A percentile compares a stretch with the other conserved stretches of the same genome.
phyloP scores from a whole-genome alignment of 257 asterid species.

The Plantago ovata region DNA sequence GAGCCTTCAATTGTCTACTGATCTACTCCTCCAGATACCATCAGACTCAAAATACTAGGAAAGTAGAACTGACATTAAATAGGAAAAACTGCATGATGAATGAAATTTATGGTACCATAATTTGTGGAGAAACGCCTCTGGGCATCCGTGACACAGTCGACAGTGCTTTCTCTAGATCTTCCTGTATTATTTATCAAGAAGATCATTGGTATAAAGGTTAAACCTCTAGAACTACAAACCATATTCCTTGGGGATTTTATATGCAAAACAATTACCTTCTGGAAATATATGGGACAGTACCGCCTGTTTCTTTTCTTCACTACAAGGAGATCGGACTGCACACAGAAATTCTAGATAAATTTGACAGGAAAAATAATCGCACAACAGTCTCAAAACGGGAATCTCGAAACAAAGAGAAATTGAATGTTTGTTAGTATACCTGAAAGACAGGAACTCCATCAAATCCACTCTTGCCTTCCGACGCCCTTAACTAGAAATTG shows the following conservation, averaged over 20 bases:
- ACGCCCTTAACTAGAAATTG: slow-evolving; percentile 55
- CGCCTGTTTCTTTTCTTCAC: slow-evolving; percentile 70
- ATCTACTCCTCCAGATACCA: slow-evolving; percentile 3
- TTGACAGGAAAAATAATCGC: slow-evolving; percentile 13
- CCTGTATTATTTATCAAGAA: slow-evolving; percentile 40
- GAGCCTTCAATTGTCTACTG: neutral
- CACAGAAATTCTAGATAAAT: slow-evolving; percentile 9
- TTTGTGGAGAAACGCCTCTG: slow-evolving; percentile 60
- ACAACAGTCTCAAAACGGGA: slow-evolving; percentile 1
- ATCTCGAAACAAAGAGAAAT: slow-evolving; percentile 12
- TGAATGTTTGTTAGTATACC: slow-evolving; percentile 34
- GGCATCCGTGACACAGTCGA: slow-evolving; percentile 49
- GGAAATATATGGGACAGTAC: slow-evolving; percentile 81
- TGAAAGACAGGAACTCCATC: slow-evolving; percentile 99
- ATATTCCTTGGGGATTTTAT: neutral
- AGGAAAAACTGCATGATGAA: slow-evolving; percentile 3
- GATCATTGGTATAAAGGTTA: slow-evolving; percentile 15
- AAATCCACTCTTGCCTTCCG: slow-evolving; percentile 58
- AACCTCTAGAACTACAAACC: slow-evolving; percentile 5
- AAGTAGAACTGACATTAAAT: slow-evolving; percentile 12
- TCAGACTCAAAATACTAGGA: slow-evolving; percentile 17
- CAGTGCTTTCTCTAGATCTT: slow-evolving; percentile 83
- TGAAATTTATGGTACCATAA: slow-evolving; percentile 53
- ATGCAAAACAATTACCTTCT: slow-evolving; percentile 50
- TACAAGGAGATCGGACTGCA: slow-evolving; percentile 92